Conservation (phyloP, 345 rosid species). For the Acer yangbiense region DNA sequence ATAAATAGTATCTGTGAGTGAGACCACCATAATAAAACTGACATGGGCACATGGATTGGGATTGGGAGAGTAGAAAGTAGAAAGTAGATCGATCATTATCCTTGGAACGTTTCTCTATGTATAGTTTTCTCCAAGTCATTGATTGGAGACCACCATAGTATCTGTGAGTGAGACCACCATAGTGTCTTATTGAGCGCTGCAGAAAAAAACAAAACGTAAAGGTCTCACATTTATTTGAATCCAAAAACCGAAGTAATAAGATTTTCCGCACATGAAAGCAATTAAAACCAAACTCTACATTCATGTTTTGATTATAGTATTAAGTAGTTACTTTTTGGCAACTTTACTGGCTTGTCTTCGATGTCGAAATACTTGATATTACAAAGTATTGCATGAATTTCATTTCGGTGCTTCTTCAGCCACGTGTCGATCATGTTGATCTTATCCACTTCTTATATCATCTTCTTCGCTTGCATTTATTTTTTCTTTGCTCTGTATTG, state of each 20-base stretch:
- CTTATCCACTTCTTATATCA: constrained; percentile 30
- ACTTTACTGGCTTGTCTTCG: constrained; percentile 75
- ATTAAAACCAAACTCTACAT: neutral
- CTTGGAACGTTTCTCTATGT: no score
- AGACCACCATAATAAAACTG: no score
- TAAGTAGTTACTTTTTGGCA: constrained; percentile 68
- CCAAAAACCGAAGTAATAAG: neutral
- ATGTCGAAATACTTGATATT: constrained; percentile 71
- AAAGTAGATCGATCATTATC: no score
- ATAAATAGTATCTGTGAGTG: no score
- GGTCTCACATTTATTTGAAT: neutral
- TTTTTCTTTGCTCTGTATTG: neutral
- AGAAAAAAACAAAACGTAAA: no score
- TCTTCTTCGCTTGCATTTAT: constrained; percentile 29
- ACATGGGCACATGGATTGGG: no score
- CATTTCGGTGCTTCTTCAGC: constrained; percentile 86
- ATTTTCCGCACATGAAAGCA: neutral
- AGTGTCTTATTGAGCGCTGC: no score
- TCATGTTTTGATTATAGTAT: neutral
- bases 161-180: no score
- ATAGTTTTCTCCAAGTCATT: no score
- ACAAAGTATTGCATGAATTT: constrained; percentile 80
- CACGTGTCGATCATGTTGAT: constrained; percentile 53
- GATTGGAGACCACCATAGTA: no score
- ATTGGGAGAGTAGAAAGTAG: no score